phyloP scores from a whole-genome alignment of 305 asterid species.

The Galium porrigens region DNA sequence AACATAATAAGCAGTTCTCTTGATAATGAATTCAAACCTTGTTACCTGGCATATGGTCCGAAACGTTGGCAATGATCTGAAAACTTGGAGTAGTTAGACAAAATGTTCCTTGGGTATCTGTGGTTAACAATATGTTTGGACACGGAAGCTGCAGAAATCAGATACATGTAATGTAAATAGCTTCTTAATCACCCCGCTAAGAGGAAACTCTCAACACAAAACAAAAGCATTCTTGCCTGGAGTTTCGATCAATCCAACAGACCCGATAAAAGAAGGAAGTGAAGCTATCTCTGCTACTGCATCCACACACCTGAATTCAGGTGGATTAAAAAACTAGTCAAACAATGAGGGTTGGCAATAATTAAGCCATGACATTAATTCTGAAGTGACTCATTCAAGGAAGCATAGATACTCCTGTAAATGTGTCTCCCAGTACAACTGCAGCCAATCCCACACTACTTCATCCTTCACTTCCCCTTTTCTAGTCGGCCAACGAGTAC shows the following conservation, averaged over 20 bases:
- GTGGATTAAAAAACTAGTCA: conserved; percentile 17
- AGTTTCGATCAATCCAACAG: conserved; percentile 51
- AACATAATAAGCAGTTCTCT: background rate
- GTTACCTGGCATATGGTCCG: conserved; percentile 63
- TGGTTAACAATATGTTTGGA: conserved; percentile 36
- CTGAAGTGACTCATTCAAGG: conserved; percentile 13
- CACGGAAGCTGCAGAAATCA: conserved; percentile 40
- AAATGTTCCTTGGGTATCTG: conserved; percentile 20
- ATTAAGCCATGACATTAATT: conserved; percentile 10
- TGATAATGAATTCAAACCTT: background rate
- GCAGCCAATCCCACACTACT: conserved; percentile 49
- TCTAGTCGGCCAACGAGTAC: conserved; percentile 26
- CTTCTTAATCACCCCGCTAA: conserved; percentile 1
- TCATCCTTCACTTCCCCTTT: conserved; percentile 26
- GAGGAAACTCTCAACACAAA: conserved; percentile 7
- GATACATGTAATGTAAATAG: conserved; percentile 6
- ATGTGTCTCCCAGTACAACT: conserved; percentile 80
- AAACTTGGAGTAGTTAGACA: conserved; percentile 33
- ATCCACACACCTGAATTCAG: conserved; percentile 63
- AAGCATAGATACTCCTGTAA: conserved; percentile 52
- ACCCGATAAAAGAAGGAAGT: conserved; percentile 57
- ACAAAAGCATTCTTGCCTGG: conserved; percentile 35
- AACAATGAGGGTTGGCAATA: conserved; percentile 15
- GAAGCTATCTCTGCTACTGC: conserved; percentile 75
- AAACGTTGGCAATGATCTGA: conserved; percentile 65